Base-by-base conservation (phyloP, 768 basidiomycete species). In the Suillus paluster region DNA sequence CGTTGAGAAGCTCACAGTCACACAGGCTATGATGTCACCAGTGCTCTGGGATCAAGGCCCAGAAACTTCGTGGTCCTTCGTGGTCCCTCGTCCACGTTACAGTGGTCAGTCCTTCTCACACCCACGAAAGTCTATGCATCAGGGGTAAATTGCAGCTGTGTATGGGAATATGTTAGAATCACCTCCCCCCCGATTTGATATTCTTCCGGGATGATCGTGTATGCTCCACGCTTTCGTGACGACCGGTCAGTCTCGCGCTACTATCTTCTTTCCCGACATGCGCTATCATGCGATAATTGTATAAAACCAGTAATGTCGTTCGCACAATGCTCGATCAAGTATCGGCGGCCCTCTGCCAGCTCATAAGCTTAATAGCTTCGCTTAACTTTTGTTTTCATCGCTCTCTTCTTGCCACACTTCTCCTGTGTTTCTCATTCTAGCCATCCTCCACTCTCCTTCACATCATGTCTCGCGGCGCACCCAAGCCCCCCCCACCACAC, bases 401-500 rank as follows among this genome's bases (percentile, higher is more conserved):
- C 42, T 25, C 17, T 50, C 49, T 46, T 63, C 67, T 54, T 41
- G 34, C 41, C 54, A 34, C 23, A 33, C 19, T 38, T 44, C 49
- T 54, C 38, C 36, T 41, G 19, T 57, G 54, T 36, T 23, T 42
- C 27, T 46, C 50, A 23, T 34, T 11, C 33, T 52, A 56, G n/a
- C 25, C 17, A 6, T 21, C 14, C n/a, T 30, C 33, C 33, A 50
- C 9, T 41, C 46, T 42, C 12, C 56, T 48, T 70, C 66, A 67
- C 71, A 73, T 27, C 36, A 68, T 73, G 56, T 55, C 54, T 39
- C 54, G 54, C n/a, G n/a, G n/a, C 10, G 54, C 54, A 39, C 54
- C 54, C 3, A 81, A 80, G 63, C 70, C 75, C 33, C 68, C 74
- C n/a, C 78, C 78, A 33, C 70, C 72, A 25, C 74, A 73, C 63